Percentiles rank a stretch among this genome's conserved stretches.
These are phyloP conservation scores for Phytophthora fragariae DNA, from an alignment of 352 stramenopile species.

Conservation along the genomic window DNA sequence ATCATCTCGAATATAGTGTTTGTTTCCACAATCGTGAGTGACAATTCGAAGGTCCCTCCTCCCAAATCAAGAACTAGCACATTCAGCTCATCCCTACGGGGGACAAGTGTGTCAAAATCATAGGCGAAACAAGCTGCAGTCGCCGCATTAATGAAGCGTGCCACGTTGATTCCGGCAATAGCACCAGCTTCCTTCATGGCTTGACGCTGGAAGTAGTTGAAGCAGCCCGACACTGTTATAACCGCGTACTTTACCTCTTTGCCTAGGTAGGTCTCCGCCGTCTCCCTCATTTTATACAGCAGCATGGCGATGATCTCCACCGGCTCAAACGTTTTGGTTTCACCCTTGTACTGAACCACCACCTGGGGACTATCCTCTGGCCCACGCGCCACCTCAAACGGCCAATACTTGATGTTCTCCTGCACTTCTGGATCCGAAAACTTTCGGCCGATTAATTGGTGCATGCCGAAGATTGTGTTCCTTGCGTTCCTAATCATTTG, in stretches of 20 bases:
- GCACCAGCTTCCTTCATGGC: background rate
- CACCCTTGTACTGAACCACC: background rate
- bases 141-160: background rate
- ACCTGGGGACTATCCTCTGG: background rate
- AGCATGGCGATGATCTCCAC: background rate
- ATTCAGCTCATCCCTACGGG: background rate
- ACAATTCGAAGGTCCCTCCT: too few relatives aligned
- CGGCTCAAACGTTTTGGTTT: background rate
- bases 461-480: background rate
- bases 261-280: background rate
- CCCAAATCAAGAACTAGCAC: background rate
- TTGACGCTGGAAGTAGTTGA: background rate
- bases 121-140: background rate
- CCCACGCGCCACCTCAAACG: background rate
- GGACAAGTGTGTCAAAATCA: background rate
- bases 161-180: background rate
- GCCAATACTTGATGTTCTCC: background rate
- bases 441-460: background rate
- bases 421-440: slow-evolving; percentile 5
- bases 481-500: background rate
- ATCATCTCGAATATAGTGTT: background rate
- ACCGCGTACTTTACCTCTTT: background rate
- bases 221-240: background rate
- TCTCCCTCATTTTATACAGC: background rate
- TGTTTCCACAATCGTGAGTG: too few relatives aligned